Percentiles rank a stretch among this genome's conserved stretches.
These are phyloP conservation scores for Candida patagonica DNA, from an alignment of 805 yeast genomes.

Conservation along the genomic window DNA sequence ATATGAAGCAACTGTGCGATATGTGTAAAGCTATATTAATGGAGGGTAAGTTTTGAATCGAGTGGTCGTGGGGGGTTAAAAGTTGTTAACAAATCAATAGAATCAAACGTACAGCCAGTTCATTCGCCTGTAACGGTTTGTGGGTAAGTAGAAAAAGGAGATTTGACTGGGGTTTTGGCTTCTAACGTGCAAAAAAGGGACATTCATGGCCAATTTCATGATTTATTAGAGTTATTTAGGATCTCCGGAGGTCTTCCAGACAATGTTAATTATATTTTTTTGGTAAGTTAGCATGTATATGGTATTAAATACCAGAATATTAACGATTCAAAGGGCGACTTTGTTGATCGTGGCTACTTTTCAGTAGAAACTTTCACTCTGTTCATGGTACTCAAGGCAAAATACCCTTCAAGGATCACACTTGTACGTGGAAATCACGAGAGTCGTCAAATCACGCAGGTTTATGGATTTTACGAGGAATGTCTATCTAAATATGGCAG, in stretches of 20 bases:
- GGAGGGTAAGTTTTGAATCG: constrained; percentile 41
- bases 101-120: constrained; percentile 89
- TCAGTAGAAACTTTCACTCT: constrained; percentile 89
- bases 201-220: constrained; percentile 97
- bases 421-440: constrained; percentile 97
- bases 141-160: constrained; percentile 29
- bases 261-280: constrained; percentile 69
- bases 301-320: neutral
- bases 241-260: constrained; percentile 90
- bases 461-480: constrained; percentile 95
- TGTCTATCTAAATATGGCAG: constrained; percentile 89
- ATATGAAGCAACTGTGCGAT: constrained; percentile 95
- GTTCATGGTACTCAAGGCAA: constrained; percentile 86
- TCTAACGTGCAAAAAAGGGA: too few species aligned
- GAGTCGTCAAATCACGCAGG: constrained; percentile 96
- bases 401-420: constrained; percentile 76
- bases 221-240: constrained; percentile 78
- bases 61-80: neutral
- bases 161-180: neutral
- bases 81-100: constrained; percentile 25
- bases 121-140: constrained; percentile 90
- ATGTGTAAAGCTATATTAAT: constrained; percentile 86
- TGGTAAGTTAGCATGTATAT: constrained; percentile 22
- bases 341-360: constrained; percentile 97
- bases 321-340: constrained; percentile 53